phyloP scores from a whole-genome alignment of 805 yeast species.

The Metschnikowia anglica region DNA sequence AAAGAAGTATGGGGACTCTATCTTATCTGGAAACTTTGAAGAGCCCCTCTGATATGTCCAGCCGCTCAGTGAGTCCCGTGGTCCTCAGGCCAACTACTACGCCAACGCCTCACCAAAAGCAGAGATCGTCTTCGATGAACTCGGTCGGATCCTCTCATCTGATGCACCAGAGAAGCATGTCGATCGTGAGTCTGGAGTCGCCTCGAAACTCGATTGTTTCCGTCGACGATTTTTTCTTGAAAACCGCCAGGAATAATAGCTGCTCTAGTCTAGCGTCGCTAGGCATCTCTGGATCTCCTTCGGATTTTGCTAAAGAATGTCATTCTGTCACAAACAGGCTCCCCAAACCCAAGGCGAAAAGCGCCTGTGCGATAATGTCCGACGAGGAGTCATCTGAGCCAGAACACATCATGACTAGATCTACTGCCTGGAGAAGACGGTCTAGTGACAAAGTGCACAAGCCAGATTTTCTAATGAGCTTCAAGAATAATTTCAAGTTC shows the following conservation, averaged over 20 bases:
- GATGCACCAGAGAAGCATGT: conserved; percentile 33
- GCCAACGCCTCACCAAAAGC: conserved; percentile 18
- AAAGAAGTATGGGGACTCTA: conserved; percentile 1
- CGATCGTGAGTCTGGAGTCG: conserved; percentile 38
- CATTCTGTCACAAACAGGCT: neutral
- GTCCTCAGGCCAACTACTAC: conserved; percentile 6
- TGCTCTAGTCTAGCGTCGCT: conserved; percentile 25
- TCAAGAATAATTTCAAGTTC: conserved; percentile 21
- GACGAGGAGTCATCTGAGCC: conserved; percentile 39
- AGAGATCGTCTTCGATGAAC: conserved; percentile 36
- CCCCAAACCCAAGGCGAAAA: conserved; percentile 6
- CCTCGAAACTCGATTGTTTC: conserved; percentile 43
- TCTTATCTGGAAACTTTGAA: conserved; percentile 5
- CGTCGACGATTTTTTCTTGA: conserved; percentile 32
- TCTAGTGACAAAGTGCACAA: conserved; percentile 19
- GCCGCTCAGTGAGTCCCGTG: conserved; percentile 12
- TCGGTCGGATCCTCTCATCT: conserved; percentile 31
- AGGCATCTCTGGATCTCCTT: conserved; percentile 14
- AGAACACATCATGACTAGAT: conserved; percentile 19
- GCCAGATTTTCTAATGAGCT: conserved; percentile 14
- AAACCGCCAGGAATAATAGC: conserved; percentile 37
- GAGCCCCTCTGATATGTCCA: conserved; percentile 8
- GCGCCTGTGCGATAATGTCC: conserved; percentile 28
- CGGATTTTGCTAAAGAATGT: conserved; percentile 9
- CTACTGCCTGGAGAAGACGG: conserved; percentile 16